phyloP scores from a whole-genome alignment of 176 grass and related monocot species.

The Aegilops longissima region DNA sequence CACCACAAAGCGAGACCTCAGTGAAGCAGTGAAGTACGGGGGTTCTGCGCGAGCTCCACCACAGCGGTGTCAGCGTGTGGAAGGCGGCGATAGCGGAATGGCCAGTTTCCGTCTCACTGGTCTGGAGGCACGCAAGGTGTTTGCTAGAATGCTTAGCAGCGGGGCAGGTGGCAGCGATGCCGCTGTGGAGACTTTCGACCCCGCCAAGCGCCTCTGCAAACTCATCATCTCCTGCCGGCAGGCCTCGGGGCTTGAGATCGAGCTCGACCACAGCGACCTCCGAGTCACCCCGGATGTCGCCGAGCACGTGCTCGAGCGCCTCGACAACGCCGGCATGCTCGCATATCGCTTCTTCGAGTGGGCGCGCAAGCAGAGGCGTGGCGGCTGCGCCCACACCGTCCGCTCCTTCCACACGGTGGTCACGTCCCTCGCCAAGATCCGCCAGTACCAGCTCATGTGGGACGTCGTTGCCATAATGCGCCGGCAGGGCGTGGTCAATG shows the following conservation, averaged over 20 bases:
- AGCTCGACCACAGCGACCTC: constrained; percentile 68
- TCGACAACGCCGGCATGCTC: constrained; percentile 94
- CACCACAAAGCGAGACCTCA: not conserved
- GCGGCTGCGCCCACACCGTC: constrained; percentile 57
- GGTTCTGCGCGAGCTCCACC: not conserved
- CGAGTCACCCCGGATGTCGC: constrained; percentile 54
- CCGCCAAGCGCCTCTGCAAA: constrained; percentile 53
- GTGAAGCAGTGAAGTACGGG: not conserved
- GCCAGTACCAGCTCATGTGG: constrained; percentile 97
- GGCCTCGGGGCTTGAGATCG: constrained; percentile 51
- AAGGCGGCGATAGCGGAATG: not conserved
- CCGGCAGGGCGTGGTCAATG: constrained; percentile 54
- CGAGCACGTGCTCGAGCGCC: constrained; percentile 54
- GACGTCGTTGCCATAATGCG: constrained; percentile 72
- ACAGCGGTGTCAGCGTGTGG: not conserved
- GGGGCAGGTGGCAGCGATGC: not conserved
- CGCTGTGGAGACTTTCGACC: constrained; percentile 13
- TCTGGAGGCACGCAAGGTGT: constrained; percentile 50
- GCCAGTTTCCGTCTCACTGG: not conserved
- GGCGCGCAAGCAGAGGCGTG: constrained; percentile 56
- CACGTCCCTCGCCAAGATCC: constrained; percentile 76
- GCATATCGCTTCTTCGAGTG: constrained; percentile 89
- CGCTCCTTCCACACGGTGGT: constrained; percentile 77
- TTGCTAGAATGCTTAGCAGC: constrained; percentile 70
- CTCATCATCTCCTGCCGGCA: constrained; percentile 60